phyloP scores from a whole-genome alignment of 139 green algal species.

The Chlamydomonas incerta region DNA sequence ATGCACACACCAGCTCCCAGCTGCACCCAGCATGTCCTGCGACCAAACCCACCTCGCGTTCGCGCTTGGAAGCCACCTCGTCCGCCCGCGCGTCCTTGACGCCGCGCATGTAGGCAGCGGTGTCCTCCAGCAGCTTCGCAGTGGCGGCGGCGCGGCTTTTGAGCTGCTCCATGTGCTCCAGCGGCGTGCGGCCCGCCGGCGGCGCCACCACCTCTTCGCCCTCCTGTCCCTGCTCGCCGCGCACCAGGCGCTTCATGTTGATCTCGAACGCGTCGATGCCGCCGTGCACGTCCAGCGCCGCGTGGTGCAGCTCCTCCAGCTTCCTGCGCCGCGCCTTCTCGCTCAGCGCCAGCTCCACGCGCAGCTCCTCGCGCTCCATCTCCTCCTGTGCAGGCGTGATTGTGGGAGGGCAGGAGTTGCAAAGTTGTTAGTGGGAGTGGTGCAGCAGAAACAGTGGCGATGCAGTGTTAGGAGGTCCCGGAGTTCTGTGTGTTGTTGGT shows the following conservation, averaged over 20 bases:
- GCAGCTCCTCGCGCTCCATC: constrained; percentile 71
- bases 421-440: no score
- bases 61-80: constrained; percentile 66
- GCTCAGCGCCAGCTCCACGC: constrained; percentile 71
- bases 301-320: constrained; percentile 47
- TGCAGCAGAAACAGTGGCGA: no score
- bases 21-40: no score
- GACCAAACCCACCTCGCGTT: constrained; percentile 76
- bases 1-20: no score
- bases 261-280: constrained; percentile 84
- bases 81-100: constrained; percentile 66
- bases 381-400: constrained; percentile 49
- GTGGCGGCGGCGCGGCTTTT: constrained; percentile 52
- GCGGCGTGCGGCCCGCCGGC: constrained; percentile 28
- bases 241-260: constrained; percentile 76
- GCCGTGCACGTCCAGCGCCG: constrained; percentile 56
- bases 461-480: no score
- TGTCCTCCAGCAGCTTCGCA: constrained; percentile 58
- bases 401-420: neutral
- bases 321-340: constrained; percentile 53
- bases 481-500: no score
- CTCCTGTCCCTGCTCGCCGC: constrained; percentile 27
- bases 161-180: constrained; percentile 69
- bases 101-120: constrained; percentile 59
- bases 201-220: constrained; percentile 32